phyloP scores from a whole-genome alignment of 2,329 filamentous ascomycete genomes.

The Lecanicillium sp. region DNA sequence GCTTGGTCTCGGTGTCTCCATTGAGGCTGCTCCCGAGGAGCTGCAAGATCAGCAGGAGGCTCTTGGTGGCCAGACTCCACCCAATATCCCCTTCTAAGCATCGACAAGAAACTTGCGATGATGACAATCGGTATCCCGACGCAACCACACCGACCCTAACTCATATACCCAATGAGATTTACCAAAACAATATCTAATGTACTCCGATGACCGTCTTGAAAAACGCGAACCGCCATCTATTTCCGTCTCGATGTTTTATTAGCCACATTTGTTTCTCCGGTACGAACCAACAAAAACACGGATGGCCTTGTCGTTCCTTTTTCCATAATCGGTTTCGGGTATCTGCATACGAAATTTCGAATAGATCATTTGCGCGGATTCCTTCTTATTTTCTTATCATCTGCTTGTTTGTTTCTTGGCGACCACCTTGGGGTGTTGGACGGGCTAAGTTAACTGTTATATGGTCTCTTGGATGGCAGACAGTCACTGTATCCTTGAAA shows the following conservation, averaged over 20 bases:
- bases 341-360: too few species aligned
- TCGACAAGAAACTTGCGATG: background rate
- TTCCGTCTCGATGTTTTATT: constrained; percentile 5
- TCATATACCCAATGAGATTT: background rate
- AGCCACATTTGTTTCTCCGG: background rate
- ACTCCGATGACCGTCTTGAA: constrained; percentile 1
- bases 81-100: constrained; percentile 59
- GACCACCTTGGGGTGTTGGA: background rate
- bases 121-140: constrained; percentile 2
- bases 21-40: constrained; percentile 78
- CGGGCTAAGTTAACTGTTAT: too few species aligned
- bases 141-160: constrained; percentile 2
- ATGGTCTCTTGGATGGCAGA: background rate
- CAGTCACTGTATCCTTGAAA: constrained; percentile 2
- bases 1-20: constrained; percentile 86
- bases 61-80: constrained; percentile 37
- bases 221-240: constrained; percentile 1
- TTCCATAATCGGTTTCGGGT: background rate
- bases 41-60: constrained; percentile 76
- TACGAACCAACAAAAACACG: too few species aligned
- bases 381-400: too few species aligned
- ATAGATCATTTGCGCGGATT: too few species aligned
- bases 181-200: background rate
- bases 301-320: too few species aligned
- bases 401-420: background rate